Percentiles rank a stretch among this genome's conserved stretches.
Conservation (phyloP, 1,284 basidiomycete genomes). For the Fomitopsis pinicola region DNA sequence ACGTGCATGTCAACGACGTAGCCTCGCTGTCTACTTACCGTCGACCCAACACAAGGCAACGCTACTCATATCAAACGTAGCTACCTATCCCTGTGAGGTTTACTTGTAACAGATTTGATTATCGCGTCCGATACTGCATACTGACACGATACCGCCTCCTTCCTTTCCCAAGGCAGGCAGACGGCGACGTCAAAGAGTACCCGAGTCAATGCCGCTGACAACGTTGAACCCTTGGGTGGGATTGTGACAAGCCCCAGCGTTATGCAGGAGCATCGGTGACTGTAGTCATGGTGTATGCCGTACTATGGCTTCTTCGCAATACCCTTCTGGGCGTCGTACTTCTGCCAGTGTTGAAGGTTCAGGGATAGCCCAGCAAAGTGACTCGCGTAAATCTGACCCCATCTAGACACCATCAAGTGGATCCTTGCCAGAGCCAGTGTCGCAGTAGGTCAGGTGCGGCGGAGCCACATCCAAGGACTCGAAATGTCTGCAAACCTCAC, state of each 20-base stretch:
- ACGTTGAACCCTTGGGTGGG: background rate
- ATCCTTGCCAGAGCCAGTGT: no score
- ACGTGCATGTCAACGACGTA: constrained; percentile 1
- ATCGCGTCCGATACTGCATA: background rate
- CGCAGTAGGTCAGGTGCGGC: background rate
- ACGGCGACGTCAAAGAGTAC: background rate
- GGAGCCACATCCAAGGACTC: background rate
- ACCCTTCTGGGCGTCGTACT: no score
- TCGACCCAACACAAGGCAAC: background rate
- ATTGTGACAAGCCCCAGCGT: background rate
- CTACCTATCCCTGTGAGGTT: background rate
- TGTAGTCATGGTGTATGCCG: background rate
- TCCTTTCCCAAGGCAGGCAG: background rate
- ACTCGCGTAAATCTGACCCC: no score
- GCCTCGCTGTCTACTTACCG: background rate
- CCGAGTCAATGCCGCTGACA: background rate
- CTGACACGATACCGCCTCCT: background rate
- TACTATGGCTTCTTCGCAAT: background rate
- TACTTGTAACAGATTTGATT: background rate
- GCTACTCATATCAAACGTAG: background rate
- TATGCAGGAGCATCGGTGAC: background rate
- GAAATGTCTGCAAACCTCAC: background rate
- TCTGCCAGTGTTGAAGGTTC: no score
- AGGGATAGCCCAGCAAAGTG: no score
- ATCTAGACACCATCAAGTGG: no score